Percentiles rank a stretch among this genome's conserved stretches.
Evolutionary conservation across 352 stramenopile genomes (phyloP).

Genomic region (Phytophthora pseudosyringae): DNA sequence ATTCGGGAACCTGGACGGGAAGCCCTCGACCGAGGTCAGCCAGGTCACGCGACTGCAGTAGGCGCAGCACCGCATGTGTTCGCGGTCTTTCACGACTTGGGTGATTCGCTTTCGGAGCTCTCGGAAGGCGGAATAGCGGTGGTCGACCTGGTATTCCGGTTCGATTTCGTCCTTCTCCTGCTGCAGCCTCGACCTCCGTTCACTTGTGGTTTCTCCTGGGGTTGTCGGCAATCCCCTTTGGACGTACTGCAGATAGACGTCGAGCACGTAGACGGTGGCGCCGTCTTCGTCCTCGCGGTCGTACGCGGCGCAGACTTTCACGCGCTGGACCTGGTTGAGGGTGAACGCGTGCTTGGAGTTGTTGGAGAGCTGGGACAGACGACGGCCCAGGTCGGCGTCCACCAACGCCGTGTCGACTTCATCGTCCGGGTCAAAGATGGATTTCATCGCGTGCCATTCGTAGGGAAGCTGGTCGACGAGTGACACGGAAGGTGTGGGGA

Average conservation of each 20-base stretch:
- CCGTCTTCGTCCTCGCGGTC: constrained; percentile 42
- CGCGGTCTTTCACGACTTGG: constrained; percentile 32
- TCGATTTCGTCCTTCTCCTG: constrained; percentile 31
- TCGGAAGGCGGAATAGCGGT: constrained; percentile 69
- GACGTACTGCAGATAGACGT: constrained; percentile 54
- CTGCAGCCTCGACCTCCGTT: constrained; percentile 24
- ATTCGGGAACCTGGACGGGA: constrained; percentile 52
- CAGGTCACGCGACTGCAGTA: constrained; percentile 61
- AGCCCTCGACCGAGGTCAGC: constrained; percentile 42
- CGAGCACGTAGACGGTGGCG: constrained; percentile 59
- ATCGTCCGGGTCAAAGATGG: constrained; percentile 17
- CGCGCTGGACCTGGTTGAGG: constrained; percentile 69
- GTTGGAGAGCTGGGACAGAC: constrained; percentile 57
- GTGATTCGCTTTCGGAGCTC: constrained; percentile 46
- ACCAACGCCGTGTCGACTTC: constrained; percentile 7
- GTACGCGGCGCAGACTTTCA: constrained; percentile 49
- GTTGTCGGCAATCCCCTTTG: constrained; percentile 56
- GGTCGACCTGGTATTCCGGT: constrained; percentile 53
- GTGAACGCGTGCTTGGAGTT: constrained; percentile 56
- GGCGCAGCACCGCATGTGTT: constrained; percentile 56
- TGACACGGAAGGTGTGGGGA: constrained; percentile 9
- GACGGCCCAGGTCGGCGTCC: constrained; percentile 21
- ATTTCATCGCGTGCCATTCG: constrained; percentile 23
- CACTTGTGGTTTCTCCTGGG: constrained; percentile 27
- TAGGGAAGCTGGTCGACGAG: constrained; percentile 9